These are phyloP conservation scores for Volvox carteri DNA, from an alignment of 163 green algal species.

Conservation along the genomic window DNA sequence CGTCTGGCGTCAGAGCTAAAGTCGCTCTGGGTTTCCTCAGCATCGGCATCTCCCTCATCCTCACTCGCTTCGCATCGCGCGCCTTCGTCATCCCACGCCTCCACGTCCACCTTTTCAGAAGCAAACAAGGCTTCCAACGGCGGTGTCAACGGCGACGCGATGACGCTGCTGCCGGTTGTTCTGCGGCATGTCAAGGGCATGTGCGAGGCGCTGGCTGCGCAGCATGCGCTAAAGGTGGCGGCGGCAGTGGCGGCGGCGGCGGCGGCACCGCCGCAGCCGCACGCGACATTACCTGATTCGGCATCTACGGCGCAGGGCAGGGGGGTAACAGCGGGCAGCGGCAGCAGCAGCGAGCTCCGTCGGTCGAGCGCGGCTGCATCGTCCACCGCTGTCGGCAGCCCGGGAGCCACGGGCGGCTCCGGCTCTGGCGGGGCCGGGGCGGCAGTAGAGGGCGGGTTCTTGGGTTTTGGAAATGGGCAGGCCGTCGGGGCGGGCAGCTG, in stretches of 20 bases:
- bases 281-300: neutral
- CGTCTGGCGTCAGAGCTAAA: constrained; percentile 20
- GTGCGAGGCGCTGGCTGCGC: constrained; percentile 33
- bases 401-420: neutral
- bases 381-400: neutral
- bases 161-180: neutral
- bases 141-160: neutral
- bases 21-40: neutral
- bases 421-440: neutral
- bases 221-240: neutral
- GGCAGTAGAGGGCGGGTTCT: neutral
- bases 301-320: neutral
- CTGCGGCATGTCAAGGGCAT: constrained; percentile 15
- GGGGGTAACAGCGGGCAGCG: neutral
- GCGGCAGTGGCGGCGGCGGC: neutral
- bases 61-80: neutral
- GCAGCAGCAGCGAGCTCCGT: neutral
- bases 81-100: neutral
- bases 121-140: no score
- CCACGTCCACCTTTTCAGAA: no score
- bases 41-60: neutral
- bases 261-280: neutral
- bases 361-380: neutral
- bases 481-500: neutral
- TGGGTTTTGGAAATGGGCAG: neutral